Conservation (phyloP, 305 asterid species). For the Solanum hybrid region DNA sequence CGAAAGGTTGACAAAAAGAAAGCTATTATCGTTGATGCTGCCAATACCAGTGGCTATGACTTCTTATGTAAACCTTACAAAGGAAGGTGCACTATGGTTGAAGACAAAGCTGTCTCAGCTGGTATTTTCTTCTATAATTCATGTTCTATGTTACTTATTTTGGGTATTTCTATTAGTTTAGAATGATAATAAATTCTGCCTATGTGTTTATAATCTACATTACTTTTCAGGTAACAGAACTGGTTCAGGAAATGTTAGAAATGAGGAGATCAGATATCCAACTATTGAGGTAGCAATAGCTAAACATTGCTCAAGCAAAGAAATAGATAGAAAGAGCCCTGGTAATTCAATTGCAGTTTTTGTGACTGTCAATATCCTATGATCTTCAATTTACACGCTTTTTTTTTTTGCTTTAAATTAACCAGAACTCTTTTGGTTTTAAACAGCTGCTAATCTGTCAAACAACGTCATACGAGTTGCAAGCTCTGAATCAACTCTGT, state of each 20-base stretch:
- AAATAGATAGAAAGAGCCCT: not conserved
- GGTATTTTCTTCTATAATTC: not conserved
- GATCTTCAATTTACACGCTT: not conserved
- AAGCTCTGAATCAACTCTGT: not conserved
- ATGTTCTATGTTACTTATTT: not conserved
- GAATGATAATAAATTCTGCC: not conserved
- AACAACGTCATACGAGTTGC: not conserved
- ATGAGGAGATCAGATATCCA: not conserved
- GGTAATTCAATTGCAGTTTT: not conserved
- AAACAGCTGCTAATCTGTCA: conserved; percentile 5
- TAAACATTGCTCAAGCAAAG: not conserved
- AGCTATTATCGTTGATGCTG: conserved; percentile 11
- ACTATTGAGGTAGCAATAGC: not conserved
- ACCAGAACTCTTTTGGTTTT: not conserved
- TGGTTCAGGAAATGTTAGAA: not conserved
- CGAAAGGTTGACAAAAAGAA: conserved; percentile 4
- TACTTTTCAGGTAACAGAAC: not conserved
- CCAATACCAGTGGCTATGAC: conserved; percentile 2
- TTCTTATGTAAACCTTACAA: not conserved
- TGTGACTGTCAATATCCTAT: not conserved
- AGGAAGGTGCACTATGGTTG: not conserved
- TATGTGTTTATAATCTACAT: not conserved
- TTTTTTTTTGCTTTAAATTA: not conserved
- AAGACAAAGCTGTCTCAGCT: not conserved
- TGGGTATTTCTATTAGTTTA: not conserved